Evolutionary conservation across 805 yeast genomes (phyloP), one percentile per base, ranked within the genome.

Genomic region (Nakazawaea siamensis): DNA sequence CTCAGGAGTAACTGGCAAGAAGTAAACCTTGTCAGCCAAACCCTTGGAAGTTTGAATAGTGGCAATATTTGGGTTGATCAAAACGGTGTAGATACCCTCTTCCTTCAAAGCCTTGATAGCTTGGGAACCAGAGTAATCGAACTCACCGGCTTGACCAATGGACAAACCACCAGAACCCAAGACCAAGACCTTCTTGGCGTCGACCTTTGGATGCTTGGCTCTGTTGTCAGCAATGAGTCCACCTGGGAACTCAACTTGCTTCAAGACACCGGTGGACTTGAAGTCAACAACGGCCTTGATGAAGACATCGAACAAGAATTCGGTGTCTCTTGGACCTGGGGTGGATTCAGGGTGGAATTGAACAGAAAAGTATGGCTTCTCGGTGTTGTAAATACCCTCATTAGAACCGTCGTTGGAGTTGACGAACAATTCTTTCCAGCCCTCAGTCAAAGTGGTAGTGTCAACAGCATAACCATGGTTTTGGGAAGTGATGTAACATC

Each of bases 311-410:
- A 92, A 92, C 58, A 92, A 69, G 62, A 88, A 92, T 64, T 92
- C 98, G 34, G 98, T 92, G 59, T 92, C 99, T 58, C 95, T 78
- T 58, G 99, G 99, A 58, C 99, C 99, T 31, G 98, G 97, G 33
- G 95, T 86, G 17, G 97, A 85, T 69, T 92, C 99, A 18, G 99
- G 99, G 59, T 92, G 99, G 73, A 92, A 90, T 69, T 92, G 99
- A 32, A 92, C 97, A 12, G 98, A 92, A 71, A 92, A 92, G 57
- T 70, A 81, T 26, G 99, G 98, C 59, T 81, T 70, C 45, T 76
- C 68, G 28, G 80, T 72, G 64, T 90, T 85, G 68, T 86, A 90
- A 44, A 92, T 86, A 78, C 99, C 99, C 70, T 92, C 99, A 61
- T 92, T 92, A 25, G 97, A 87, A 37, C 88, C 90, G 63, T 92